A percentile compares a stretch with the other conserved stretches of the same genome.
These are phyloP conservation scores for Lotus japonicus DNA, from an alignment of 306 rosid genomes.

Conservation along the genomic window DNA sequence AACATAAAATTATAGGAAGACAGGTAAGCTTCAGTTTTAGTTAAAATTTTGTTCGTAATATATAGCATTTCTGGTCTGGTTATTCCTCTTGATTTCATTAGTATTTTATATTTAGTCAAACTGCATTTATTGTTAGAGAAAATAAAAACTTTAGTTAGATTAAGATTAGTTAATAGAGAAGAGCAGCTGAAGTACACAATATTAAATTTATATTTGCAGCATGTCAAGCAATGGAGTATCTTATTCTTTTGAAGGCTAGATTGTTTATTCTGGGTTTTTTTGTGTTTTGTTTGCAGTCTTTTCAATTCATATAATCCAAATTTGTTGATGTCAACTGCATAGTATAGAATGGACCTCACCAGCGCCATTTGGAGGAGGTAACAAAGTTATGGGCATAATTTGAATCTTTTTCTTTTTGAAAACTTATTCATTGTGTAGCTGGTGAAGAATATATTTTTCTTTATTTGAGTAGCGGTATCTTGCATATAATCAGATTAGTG, in stretches of 20 bases:
- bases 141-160: too few species aligned
- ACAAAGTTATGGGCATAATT: not conserved
- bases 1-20: too few species aligned
- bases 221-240: not conserved
- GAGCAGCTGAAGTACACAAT: not conserved
- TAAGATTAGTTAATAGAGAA: not conserved
- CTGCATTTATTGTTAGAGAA: too few species aligned
- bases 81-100: too few species aligned
- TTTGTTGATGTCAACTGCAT: conserved; percentile 86
- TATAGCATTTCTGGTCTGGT: too few species aligned
- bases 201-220: conserved; percentile 6
- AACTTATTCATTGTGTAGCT: too few species aligned
- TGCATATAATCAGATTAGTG: too few species aligned
- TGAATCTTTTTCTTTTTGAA: not conserved
- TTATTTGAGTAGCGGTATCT: too few species aligned
- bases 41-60: too few species aligned
- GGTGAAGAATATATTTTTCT: too few species aligned
- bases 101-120: too few species aligned
- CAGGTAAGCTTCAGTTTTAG: too few species aligned
- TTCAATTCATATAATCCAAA: conserved; percentile 77
- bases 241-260: conserved; percentile 9
- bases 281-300: conserved; percentile 55
- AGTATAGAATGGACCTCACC: conserved; percentile 79
- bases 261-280: conserved; percentile 8
- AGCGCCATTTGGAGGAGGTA: conserved; percentile 74